Evolutionary conservation across 176 grass and related monocot species (phyloP).

Genomic region (Aegilops speltoides): DNA sequence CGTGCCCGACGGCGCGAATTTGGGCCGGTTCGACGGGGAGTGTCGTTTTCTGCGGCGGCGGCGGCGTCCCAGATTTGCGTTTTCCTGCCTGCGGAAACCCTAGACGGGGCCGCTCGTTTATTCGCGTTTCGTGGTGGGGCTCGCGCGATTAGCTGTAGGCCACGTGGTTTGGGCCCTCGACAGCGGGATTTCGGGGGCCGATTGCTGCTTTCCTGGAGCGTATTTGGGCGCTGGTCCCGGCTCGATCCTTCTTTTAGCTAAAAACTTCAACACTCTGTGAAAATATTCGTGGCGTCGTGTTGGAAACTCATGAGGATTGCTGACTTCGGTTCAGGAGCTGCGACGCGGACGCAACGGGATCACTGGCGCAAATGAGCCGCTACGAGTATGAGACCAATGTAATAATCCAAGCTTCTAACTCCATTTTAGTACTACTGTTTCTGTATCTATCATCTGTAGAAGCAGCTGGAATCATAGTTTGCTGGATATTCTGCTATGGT

Average conservation of each 20-base stretch:
- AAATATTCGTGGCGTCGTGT: neutral
- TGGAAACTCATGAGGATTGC: neutral
- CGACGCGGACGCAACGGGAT: neutral
- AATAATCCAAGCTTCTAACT: slow-evolving; percentile 24
- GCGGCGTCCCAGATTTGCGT: slow-evolving; percentile 31
- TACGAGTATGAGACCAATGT: slow-evolving; percentile 54
- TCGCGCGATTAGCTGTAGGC: neutral
- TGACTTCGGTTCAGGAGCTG: slow-evolving; percentile 26
- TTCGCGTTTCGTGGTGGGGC: neutral
- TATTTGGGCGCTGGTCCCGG: neutral
- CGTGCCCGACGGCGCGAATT: neutral
- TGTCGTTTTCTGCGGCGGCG: neutral
- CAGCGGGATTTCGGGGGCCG: neutral
- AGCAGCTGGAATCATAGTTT: neutral
- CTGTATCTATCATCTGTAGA: neutral
- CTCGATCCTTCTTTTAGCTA: neutral
- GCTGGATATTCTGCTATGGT: neutral
- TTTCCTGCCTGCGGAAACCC: slow-evolving; percentile 5
- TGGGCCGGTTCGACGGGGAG: neutral
- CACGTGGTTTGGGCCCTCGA: neutral
- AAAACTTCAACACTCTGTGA: neutral
- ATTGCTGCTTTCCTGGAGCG: neutral
- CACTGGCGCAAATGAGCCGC: slow-evolving; percentile 37
- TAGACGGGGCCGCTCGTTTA: neutral
- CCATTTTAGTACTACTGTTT: neutral